Conservation (phyloP, 2,329 filamentous ascomycete genomes). For the Hypoxylon rubiginosum region DNA sequence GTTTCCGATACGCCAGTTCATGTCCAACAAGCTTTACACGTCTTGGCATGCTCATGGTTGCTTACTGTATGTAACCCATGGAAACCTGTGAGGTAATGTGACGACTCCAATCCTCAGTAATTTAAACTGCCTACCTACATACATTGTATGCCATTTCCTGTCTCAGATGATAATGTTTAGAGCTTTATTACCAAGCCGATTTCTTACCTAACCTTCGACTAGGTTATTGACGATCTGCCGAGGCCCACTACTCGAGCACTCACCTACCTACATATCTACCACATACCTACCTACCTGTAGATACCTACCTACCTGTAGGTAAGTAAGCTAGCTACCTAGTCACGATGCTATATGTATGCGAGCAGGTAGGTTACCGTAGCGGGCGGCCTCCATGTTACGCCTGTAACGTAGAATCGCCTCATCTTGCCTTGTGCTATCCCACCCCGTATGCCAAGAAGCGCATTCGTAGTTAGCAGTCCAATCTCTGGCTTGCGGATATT, state of each 20-base stretch:
- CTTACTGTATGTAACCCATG: conserved; percentile 46
- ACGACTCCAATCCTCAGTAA: conserved; percentile 41
- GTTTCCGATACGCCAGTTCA: conserved; percentile 30
- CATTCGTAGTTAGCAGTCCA: conserved; percentile 13
- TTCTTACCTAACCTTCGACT: conserved; percentile 32
- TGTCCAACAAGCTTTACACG: conserved; percentile 39
- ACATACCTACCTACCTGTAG: background rate
- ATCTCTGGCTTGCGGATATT: conserved; percentile 21
- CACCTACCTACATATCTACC: background rate
- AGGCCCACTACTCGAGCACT: conserved; percentile 14
- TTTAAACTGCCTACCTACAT: conserved; percentile 18
- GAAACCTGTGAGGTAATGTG: conserved; percentile 41
- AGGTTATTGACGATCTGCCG: conserved; percentile 33
- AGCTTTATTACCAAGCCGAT: conserved; percentile 34
- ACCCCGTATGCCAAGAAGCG: conserved; percentile 16
- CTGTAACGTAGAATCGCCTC: conserved; percentile 33
- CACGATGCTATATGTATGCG: conserved; percentile 5
- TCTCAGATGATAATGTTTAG: conserved; percentile 40
- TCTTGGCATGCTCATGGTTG: conserved; percentile 42
- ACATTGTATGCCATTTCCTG: conserved; percentile 28
- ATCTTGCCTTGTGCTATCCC: conserved; percentile 14
- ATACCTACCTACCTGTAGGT: background rate
- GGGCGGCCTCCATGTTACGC: conserved; percentile 28
- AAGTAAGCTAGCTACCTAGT: conserved; percentile 8
- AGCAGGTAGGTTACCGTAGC: conserved; percentile 11